Evolutionary conservation across 345 rosid species (phyloP), one percentile per base, ranked within the genome.

Genomic region (Mercurialis annua): DNA sequence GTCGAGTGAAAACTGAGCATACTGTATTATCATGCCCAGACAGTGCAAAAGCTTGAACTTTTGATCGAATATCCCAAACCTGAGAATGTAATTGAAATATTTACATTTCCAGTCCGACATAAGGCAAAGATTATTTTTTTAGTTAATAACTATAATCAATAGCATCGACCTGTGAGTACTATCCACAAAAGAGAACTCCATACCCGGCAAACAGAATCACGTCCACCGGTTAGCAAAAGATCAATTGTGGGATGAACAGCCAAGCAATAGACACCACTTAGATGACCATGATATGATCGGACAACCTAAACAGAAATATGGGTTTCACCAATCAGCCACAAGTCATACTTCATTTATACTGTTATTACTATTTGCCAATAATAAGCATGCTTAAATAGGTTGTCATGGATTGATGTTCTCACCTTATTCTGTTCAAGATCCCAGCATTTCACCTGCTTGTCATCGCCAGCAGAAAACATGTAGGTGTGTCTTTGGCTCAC

Each of bases 341-440:
- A 23, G 26, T 2, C 52, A 38, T 43, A n/a, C 34, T 27, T 62
- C 40, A 36, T 36, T 9, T 40, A 40, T 3, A 7, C 44, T 6
- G 6, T 53, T 53, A 5, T 0, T 20, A 50, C 23, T 6, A 20
- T 50, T 50, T 51, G 10, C 10, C 21, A 53, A 24, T 2, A 14
- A 53, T 53, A 24, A 24, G 17, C 5, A 26, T 6, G 18, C 29
- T 53, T 26, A 27, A 43, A 15, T 27, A n/a, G 15, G 3, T 42
- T 29, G 17, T 20, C 38, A 4, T 48, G 38, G 59, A 49, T 44
- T 24, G 46, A 51, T 67, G 42, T 66, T 46, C 78, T 72, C 27
- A 91, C 99, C 97, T 95, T 95, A 72, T 95, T 92, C 77, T 95
- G 99, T 71, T 95, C 99, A 80, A 95, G 99, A 69, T 95, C 99